Percentiles rank a stretch among this genome's conserved stretches.
Evolutionary conservation across 192 early-diverging fungal genomes (phyloP).

Genomic region (Entomortierella beljakovae): DNA sequence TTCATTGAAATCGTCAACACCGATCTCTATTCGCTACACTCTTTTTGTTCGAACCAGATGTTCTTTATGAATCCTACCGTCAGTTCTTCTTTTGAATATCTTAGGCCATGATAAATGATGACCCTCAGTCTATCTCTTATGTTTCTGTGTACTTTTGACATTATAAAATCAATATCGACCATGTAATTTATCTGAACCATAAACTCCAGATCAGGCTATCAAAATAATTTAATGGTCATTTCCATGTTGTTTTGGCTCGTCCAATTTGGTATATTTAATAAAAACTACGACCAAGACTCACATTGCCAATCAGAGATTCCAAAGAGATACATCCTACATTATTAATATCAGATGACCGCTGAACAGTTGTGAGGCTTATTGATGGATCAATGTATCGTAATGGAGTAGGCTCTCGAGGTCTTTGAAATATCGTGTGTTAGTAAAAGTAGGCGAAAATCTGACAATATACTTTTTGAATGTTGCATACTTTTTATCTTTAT

Average conservation of each 20-base stretch:
- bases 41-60: background rate
- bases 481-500: background rate
- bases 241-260: too few relatives aligned
- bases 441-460: background rate
- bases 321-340: constrained; percentile 31
- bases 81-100: constrained; percentile 4
- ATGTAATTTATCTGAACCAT: constrained; percentile 53
- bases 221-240: too few relatives aligned
- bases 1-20: background rate
- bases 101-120: constrained; percentile 37
- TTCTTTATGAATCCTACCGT: constrained; percentile 9
- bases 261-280: too few relatives aligned
- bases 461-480: too few relatives aligned
- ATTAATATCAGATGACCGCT: constrained; percentile 6
- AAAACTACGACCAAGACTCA: too few relatives aligned
- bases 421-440: background rate
- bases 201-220: constrained; percentile 33
- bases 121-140: constrained; percentile 21
- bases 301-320: constrained; percentile 32
- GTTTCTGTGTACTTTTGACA: constrained; percentile 17
- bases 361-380: constrained; percentile 19
- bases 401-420: background rate
- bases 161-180: constrained; percentile 36
- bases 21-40: background rate
- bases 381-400: constrained; percentile 31